These are phyloP conservation scores for Aspergillus egyptiacus DNA, from an alignment of 495 filamentous ascomycete species.

Conservation along the genomic window DNA sequence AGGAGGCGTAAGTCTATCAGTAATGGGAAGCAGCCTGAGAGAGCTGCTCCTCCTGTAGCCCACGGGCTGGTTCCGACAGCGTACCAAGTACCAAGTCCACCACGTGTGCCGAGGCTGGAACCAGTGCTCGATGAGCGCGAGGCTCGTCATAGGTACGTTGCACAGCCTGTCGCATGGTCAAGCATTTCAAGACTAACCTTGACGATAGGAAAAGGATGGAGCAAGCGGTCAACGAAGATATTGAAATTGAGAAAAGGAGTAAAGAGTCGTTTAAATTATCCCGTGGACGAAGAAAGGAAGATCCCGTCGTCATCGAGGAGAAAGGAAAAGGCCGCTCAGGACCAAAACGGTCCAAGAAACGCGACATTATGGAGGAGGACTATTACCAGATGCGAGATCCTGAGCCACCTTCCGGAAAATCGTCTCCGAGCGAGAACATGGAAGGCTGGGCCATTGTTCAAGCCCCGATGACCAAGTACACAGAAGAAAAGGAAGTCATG, in stretches of 20 bases:
- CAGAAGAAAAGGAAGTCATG: not conserved
- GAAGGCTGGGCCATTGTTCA: conserved; percentile 18
- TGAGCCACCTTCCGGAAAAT: not conserved
- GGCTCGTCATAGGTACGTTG: conserved; percentile 10
- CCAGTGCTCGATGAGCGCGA: conserved; percentile 13
- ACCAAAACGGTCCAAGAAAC: conserved; percentile 6
- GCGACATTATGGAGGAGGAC: conserved; percentile 15
- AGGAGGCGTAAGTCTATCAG: not conserved
- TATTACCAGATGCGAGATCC: conserved; percentile 4
- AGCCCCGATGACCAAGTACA: conserved; percentile 1
- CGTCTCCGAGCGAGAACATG: not conserved
- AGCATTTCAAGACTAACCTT: not conserved
- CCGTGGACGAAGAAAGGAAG: conserved; percentile 13
- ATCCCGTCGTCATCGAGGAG: conserved; percentile 3
- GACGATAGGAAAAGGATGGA: conserved; percentile 3
- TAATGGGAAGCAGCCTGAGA: conserved; percentile 2
- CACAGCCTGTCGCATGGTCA: not conserved
- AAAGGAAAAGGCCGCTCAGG: conserved; percentile 1
- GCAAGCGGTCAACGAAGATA: conserved; percentile 7
- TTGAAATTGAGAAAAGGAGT: conserved; percentile 8
- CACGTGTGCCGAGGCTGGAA: conserved; percentile 15
- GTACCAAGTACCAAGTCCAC: conserved; percentile 6
- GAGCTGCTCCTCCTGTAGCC: not conserved
- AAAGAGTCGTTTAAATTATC: conserved; percentile 1
- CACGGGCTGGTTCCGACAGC: not conserved